phyloP scores from a whole-genome alignment of 805 yeast genomes.

The Blastobotrys terrestris region DNA sequence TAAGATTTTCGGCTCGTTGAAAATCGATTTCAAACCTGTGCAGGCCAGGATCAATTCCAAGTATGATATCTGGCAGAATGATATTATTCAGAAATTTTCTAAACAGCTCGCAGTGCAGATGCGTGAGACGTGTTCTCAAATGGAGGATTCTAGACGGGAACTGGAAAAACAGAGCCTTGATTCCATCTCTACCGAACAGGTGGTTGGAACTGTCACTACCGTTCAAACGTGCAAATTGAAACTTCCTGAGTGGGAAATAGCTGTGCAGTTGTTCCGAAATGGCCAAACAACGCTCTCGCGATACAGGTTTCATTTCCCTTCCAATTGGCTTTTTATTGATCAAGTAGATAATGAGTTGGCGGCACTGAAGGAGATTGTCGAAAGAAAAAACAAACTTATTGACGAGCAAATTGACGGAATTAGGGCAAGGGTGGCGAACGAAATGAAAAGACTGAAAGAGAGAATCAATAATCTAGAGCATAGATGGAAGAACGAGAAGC shows the following conservation, averaged over 20 bases:
- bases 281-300: slow-evolving; percentile 40
- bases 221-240: slow-evolving; percentile 32
- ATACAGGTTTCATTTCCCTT: slow-evolving; percentile 43
- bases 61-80: slow-evolving; percentile 55
- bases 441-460: slow-evolving; percentile 34
- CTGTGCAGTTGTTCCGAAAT: slow-evolving; percentile 21
- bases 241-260: slow-evolving; percentile 21
- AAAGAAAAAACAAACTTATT: slow-evolving; percentile 34
- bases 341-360: slow-evolving; percentile 50
- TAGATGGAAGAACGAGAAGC: slow-evolving; percentile 42
- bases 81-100: slow-evolving; percentile 38
- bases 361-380: slow-evolving; percentile 37
- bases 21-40: slow-evolving; percentile 46
- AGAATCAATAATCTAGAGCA: slow-evolving; percentile 28
- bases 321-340: slow-evolving; percentile 54
- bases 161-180: slow-evolving; percentile 36
- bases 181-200: slow-evolving; percentile 35
- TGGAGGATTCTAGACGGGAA: slow-evolving; percentile 31
- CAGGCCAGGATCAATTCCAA: slow-evolving; percentile 47
- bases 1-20: slow-evolving; percentile 36
- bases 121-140: slow-evolving; percentile 26
- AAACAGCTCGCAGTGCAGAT: slow-evolving; percentile 32
- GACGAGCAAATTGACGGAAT: slow-evolving; percentile 39
- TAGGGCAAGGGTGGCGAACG: slow-evolving; percentile 37
- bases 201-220: slow-evolving; percentile 35